A percentile compares a stretch with the other conserved stretches of the same genome.
Conservation (phyloP, 257 asterid genomes). For the Solanum commersonii region DNA sequence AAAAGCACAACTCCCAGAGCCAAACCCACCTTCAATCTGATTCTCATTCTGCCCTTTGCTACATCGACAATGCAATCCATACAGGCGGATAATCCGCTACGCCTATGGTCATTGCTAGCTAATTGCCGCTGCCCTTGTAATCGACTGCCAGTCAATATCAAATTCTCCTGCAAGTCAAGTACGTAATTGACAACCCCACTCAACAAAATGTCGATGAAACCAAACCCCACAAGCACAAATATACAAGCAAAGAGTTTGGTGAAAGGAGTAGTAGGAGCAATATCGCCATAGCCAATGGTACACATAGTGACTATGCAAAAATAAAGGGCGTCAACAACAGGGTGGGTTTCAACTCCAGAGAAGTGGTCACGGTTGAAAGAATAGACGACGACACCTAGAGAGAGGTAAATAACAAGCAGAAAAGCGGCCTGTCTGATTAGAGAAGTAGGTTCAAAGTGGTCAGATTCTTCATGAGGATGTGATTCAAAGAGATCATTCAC, state of each 20-base stretch:
- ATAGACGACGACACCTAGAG: constrained; percentile 57
- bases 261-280: constrained; percentile 46
- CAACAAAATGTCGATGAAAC: constrained; percentile 61
- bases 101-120: background rate
- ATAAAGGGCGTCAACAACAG: constrained; percentile 69
- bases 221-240: constrained; percentile 77
- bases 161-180: constrained; percentile 74
- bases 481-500: constrained; percentile 10
- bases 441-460: background rate
- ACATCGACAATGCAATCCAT: constrained; percentile 42
- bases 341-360: constrained; percentile 44
- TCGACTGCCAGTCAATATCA: constrained; percentile 43
- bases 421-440: constrained; percentile 38
- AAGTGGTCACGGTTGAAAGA: constrained; percentile 37
- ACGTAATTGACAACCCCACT: constrained; percentile 67
- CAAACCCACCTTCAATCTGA: constrained; percentile 61
- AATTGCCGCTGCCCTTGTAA: background rate
- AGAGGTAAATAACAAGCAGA: constrained; percentile 44
- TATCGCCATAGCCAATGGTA: constrained; percentile 82
- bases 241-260: constrained; percentile 54
- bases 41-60: constrained; percentile 86
- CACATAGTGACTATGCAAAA: constrained; percentile 86
- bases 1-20: constrained; percentile 69
- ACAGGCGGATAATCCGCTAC: background rate
- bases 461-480: background rate